Evolutionary conservation across 2,329 filamentous ascomycete species (phyloP).

Genomic region (Fusarium pseudonygamai): DNA sequence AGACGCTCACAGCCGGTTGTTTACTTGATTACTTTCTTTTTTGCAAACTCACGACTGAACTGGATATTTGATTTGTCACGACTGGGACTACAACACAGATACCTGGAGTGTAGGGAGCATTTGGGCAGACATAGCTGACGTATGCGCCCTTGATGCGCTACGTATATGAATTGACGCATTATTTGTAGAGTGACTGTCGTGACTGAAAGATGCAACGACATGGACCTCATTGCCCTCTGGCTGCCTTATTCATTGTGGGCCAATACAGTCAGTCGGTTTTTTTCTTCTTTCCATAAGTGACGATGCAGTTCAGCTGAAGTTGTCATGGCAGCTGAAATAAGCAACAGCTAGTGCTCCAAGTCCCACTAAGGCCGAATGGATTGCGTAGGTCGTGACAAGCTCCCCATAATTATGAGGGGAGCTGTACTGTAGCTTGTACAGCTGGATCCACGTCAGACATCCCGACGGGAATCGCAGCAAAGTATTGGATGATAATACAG

Average conservation of each 20-base stretch:
- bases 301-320: not conserved
- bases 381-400: conserved; percentile 16
- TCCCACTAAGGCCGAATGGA: not conserved
- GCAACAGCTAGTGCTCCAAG: conserved; percentile 10
- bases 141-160: conserved; percentile 17
- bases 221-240: not conserved
- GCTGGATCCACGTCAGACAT: conserved; percentile 32
- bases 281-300: not conserved
- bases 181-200: not conserved
- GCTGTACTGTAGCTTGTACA: not conserved
- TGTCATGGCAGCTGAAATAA: conserved; percentile 27
- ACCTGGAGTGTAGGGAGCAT: conserved; percentile 34
- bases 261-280: not conserved
- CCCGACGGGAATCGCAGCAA: not conserved
- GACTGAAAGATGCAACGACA: not conserved
- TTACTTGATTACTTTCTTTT: conserved; percentile 4
- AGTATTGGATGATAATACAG: not conserved
- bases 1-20: conserved; percentile 33
- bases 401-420: conserved; percentile 17
- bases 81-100: conserved; percentile 34
- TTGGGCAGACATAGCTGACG: conserved; percentile 9
- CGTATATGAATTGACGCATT: conserved; percentile 35
- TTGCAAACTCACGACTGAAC: conserved; percentile 3
- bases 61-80: conserved; percentile 10
- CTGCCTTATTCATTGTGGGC: not conserved